Conservation (phyloP, 148 eudicot species). For the Drosera capensis region DNA sequence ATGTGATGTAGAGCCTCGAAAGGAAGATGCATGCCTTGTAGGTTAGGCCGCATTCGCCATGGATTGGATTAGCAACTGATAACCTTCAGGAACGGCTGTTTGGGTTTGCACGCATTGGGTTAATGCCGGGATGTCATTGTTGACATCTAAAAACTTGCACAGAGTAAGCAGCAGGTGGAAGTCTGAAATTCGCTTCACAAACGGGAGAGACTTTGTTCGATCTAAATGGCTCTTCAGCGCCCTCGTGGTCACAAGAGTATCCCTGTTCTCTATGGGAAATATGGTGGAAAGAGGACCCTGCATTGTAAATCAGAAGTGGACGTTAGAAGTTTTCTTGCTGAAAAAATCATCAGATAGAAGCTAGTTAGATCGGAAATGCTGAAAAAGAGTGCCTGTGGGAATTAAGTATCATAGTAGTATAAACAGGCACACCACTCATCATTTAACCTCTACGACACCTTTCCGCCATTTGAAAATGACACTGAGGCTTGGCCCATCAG, state of each 20-base stretch:
- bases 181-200: conserved; percentile 86
- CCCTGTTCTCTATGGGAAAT: conserved; percentile 86
- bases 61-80: conserved; percentile 81
- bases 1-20: conserved; percentile 3
- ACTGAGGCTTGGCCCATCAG: no score
- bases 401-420: no score
- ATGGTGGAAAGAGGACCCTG: conserved; percentile 82
- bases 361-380: background rate
- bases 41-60: conserved; percentile 57
- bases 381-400: background rate
- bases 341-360: background rate
- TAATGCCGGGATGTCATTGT: conserved; percentile 71
- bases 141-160: conserved; percentile 53
- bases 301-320: conserved; percentile 2
- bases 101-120: conserved; percentile 52
- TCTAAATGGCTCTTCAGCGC: conserved; percentile 68
- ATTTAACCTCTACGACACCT: no score
- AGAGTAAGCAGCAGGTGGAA: conserved; percentile 72
- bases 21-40: background rate
- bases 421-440: no score
- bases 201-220: conserved; percentile 47
- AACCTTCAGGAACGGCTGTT: conserved; percentile 70
- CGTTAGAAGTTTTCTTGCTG: background rate
- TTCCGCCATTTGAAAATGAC: no score
- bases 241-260: conserved; percentile 33